Evolutionary conservation across 2,329 filamentous ascomycete genomes (phyloP), one percentile per base, ranked within the genome.

Genomic region (Malbranchea zuffiana): DNA sequence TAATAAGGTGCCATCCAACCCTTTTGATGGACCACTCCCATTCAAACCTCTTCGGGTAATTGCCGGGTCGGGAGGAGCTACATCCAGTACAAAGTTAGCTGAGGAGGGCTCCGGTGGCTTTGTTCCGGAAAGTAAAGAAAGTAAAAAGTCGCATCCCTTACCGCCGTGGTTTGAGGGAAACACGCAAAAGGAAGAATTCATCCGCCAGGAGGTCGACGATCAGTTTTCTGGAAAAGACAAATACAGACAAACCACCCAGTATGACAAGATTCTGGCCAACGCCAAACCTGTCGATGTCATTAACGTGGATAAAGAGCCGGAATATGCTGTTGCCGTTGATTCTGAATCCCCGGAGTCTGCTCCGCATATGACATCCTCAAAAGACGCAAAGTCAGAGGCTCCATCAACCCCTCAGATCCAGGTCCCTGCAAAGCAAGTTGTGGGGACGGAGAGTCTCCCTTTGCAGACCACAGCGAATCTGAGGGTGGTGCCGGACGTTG

Each of bases 21-120:
- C 74, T 3, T 82, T 93, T 51, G 74, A 75, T 46, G 88, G 88
- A 0, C 85, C 87, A 0, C 60, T 98, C 4, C 90, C 90, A 0
- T 98, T 98, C 51, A 86, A 94, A 48, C 88, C 71, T 34, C 62
- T 80, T 5, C 71, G 85, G 52, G 24, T 41, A 10, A 41, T 42
- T 5, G 33, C 17, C 4, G 32, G 74, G 2, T 71, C 68, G 1
- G 64, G 45, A 23, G 32, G 43, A 19, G 35, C 49, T 8, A 32
- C 47, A 21, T 23, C 57, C 65, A 7, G 55, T 64, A 10, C 66
- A 62, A 18, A 69, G 61, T 55, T 71, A 65, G 48, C 68, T 62
- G 63, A 65, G 65, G 50, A 67, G 59, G 46, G 62, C 63, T 35
- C 74, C 24, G 80, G 80, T 15, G 81, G 80, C 0, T 84, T 86